Percentiles rank a stretch among this genome's conserved stretches.
Evolutionary conservation across 176 grass and related monocot genomes (phyloP).

Genomic region (Hsuehochloa calcarea): DNA sequence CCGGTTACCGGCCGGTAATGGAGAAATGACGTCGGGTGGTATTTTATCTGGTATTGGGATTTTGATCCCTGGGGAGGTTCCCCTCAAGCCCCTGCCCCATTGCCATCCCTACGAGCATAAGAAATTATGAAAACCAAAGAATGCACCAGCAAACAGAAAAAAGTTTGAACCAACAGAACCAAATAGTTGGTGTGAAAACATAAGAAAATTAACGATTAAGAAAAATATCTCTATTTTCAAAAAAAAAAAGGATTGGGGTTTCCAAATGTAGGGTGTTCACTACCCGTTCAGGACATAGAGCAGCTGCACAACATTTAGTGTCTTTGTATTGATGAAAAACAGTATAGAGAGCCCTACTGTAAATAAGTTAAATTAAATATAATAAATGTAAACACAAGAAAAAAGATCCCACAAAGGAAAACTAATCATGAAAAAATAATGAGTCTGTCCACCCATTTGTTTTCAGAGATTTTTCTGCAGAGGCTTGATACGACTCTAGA

Average conservation of each 20-base stretch:
- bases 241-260: neutral
- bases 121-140: neutral
- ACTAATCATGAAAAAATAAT: neutral
- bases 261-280: neutral
- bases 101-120: too few species aligned
- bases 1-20: too few species aligned
- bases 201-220: neutral
- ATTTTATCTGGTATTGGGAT: too few species aligned
- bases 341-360: neutral
- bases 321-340: slow-evolving; percentile 16
- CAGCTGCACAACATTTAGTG: neutral
- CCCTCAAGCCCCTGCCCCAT: neutral
- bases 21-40: too few species aligned
- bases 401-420: neutral
- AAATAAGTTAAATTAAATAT: neutral
- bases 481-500: neutral
- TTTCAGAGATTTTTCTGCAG: slow-evolving; percentile 2
- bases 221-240: neutral
- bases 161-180: neutral
- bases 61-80: neutral
- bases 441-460: neutral
- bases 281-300: neutral
- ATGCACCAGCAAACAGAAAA: neutral
- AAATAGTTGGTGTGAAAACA: neutral
- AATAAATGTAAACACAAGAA: slow-evolving; percentile 2